These are phyloP conservation scores for Aureobasidium melanogenum DNA, from an alignment of 2,329 filamentous ascomycete genomes.

Conservation along the genomic window DNA sequence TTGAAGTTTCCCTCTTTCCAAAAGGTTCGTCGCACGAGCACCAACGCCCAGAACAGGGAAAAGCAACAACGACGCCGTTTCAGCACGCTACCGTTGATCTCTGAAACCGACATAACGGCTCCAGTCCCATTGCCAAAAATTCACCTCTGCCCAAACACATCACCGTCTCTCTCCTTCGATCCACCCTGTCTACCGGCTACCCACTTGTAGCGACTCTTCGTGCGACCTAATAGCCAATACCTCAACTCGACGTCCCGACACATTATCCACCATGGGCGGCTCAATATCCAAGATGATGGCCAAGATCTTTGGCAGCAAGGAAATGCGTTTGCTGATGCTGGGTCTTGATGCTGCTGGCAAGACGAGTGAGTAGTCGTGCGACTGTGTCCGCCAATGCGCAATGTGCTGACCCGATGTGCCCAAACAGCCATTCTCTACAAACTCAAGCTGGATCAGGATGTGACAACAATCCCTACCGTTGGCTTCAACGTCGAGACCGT, in stretches of 20 bases:
- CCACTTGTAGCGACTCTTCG: neutral
- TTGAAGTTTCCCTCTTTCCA: neutral
- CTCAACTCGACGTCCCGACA: neutral
- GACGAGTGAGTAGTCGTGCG: conserved; percentile 51
- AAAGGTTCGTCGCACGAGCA: neutral
- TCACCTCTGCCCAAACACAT: neutral
- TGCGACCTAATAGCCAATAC: neutral
- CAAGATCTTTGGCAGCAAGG: conserved; percentile 98
- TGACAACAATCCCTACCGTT: conserved; percentile 98
- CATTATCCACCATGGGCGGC: conserved; percentile 64
- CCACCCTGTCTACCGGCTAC: neutral
- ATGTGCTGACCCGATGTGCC: neutral
- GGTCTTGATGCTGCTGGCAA: conserved; percentile 96
- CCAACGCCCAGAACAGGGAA: neutral
- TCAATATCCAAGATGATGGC: conserved; percentile 91
- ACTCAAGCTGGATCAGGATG: conserved; percentile 98
- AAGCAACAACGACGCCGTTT: conserved; percentile 4
- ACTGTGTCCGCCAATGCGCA: neutral
- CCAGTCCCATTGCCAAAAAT: neutral
- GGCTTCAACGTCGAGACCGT: conserved; percentile 99
- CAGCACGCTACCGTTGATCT: conserved; percentile 7
- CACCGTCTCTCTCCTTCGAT: neutral
- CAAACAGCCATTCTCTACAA: conserved; percentile 83
- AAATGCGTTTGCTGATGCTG: conserved; percentile 97
- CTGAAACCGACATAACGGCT: neutral